These are phyloP conservation scores for Phytophthora rubi DNA, from an alignment of 352 stramenopile genomes.

Conservation along the genomic window DNA sequence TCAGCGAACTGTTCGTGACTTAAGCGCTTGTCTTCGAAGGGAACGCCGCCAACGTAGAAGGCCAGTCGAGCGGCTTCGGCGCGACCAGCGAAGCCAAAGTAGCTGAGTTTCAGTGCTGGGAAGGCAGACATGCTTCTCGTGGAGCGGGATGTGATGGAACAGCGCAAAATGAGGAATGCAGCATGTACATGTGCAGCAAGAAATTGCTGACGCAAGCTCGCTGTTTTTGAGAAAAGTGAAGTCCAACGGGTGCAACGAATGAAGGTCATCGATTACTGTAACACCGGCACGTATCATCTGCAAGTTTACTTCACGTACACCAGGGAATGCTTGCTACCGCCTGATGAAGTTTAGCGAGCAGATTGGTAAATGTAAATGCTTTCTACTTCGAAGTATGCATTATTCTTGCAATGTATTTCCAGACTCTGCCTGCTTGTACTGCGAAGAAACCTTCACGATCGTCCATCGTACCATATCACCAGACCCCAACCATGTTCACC, in stretches of 20 bases:
- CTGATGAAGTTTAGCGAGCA: no score
- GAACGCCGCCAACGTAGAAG: slow-evolving; percentile 56
- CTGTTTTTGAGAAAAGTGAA: neutral
- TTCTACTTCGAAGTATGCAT: no score
- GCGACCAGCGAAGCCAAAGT: slow-evolving; percentile 49
- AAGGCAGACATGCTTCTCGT: slow-evolving; percentile 32
- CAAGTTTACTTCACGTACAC: neutral
- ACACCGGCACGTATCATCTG: neutral
- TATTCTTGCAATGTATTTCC: no score
- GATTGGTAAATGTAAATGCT: no score
- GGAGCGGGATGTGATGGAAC: neutral
- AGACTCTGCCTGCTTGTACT: no score
- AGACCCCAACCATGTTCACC: no score
- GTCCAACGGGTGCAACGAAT: neutral
- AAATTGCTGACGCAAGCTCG: neutral
- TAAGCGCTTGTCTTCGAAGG: slow-evolving; percentile 66
- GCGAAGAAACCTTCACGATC: no score
- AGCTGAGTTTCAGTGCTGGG: slow-evolving; percentile 62
- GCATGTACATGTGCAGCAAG: neutral
- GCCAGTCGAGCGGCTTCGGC: slow-evolving; percentile 60
- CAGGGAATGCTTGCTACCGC: neutral
- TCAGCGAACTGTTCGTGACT: slow-evolving; percentile 37
- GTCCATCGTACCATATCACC: no score
- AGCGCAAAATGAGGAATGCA: slow-evolving; percentile 14
- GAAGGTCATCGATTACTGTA: neutral